Conservation (phyloP, 495 filamentous ascomycete species). For the Thermochaetoides thermophila region DNA sequence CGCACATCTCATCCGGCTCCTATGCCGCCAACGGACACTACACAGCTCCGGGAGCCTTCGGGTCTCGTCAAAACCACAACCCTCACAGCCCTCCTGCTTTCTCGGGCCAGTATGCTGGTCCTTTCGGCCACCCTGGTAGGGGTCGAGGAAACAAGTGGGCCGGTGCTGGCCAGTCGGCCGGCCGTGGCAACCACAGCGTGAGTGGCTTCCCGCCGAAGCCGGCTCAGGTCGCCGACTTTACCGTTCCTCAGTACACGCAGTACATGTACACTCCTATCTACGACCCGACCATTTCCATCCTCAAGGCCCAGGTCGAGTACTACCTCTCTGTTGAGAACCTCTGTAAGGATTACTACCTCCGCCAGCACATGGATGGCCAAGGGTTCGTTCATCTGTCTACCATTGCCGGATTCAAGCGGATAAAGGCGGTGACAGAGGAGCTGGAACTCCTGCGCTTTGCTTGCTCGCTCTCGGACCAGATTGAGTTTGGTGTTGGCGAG, state of each 20-base stretch:
- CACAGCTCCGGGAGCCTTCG: slow-evolving; percentile 8
- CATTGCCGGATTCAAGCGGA: slow-evolving; percentile 70
- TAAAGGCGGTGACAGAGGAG: slow-evolving; percentile 52
- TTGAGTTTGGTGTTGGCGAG: slow-evolving; percentile 54
- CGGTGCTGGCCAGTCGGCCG: slow-evolving; percentile 5
- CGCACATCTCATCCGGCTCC: slow-evolving; percentile 6
- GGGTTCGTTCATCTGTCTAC: slow-evolving; percentile 72
- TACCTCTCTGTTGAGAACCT: slow-evolving; percentile 96
- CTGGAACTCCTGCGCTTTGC: slow-evolving; percentile 58
- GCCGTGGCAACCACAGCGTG: slow-evolving; percentile 9
- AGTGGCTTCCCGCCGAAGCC: slow-evolving; percentile 9
- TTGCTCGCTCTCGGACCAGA: slow-evolving; percentile 49
- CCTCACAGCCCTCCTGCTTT: slow-evolving; percentile 14
- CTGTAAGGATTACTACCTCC: slow-evolving; percentile 82
- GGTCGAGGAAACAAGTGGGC: slow-evolving; percentile 16
- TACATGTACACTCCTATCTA: slow-evolving; percentile 7
- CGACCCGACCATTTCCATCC: slow-evolving; percentile 12
- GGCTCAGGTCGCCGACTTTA: slow-evolving; percentile 9
- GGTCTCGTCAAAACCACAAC: slow-evolving; percentile 11
- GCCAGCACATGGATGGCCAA: slow-evolving; percentile 84
- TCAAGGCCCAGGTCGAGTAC: slow-evolving; percentile 66
- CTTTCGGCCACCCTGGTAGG: slow-evolving; percentile 9
- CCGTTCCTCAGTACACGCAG: slow-evolving; percentile 8
- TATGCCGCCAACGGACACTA: slow-evolving; percentile 16
- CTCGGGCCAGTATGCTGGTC: slow-evolving; percentile 9